Evolutionary conservation across 768 basidiomycete species (phyloP), one percentile per base, ranked within the genome.

Genomic region (Mrakia hoshinonis): DNA sequence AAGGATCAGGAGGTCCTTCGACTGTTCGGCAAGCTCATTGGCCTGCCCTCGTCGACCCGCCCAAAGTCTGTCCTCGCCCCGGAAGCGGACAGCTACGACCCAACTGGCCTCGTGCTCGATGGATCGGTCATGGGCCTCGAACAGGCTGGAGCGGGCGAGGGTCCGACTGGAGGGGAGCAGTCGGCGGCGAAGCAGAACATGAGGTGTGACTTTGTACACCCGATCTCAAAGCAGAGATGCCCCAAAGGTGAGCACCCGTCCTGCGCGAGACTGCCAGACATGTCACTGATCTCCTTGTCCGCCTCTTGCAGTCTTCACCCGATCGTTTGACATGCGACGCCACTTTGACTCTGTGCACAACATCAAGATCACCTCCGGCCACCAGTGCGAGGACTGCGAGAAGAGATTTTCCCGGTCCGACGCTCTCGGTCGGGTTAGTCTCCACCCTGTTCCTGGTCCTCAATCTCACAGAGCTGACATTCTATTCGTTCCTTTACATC

Each of bases 1-100:
- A 60, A 67, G 47, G 70, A 67, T 22, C 64, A 38, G n/a, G 64
- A 66, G 36, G 64, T 54, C 7, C 64, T 72, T 7, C 70, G 70
- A 12, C 39, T 62, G 3, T 67, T 67, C 36, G 70, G 52, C 20
- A 39, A 55, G 20, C 60, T 72, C 7, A 72, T 72, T 52, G 65
- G 65, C 15, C 43, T 68, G 20, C 67, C 67, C 11, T 66, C 39
- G 4, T 38, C 39, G 31, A 31, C 46, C 15, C 26, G 46, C 29
- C 64, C 48, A 47, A 43, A 65, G 63, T 38, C 36, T 1, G 43
- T 20, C 1, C 63, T 46, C 10, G 31, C 47, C 43, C 26, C 29
- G 47, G 34, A 51, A 26, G 22, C 29, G 26, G 55, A 67, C 11
- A 43, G 39, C 5, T 6, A 18, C 15, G 46, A 20, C 13, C 49